These are phyloP conservation scores for Candida orba DNA, from an alignment of 805 yeast genomes.

Conservation along the genomic window DNA sequence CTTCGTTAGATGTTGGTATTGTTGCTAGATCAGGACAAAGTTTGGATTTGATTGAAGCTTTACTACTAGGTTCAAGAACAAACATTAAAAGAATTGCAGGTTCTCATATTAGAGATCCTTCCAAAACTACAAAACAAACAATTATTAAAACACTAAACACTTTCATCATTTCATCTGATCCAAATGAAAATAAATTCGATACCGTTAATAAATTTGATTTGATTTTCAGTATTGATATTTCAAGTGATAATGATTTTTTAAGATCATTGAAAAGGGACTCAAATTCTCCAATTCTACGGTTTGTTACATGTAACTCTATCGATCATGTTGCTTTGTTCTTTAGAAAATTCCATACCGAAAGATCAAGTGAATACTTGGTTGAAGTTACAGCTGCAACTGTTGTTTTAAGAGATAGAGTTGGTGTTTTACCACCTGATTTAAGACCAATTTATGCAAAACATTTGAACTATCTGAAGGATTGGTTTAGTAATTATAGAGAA, in stretches of 20 bases:
- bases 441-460: constrained; percentile 67
- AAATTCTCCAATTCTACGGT: constrained; percentile 52
- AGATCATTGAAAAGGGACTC: constrained; percentile 24
- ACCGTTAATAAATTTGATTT: constrained; percentile 39
- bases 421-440: constrained; percentile 72
- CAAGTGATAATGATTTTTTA: constrained; percentile 36
- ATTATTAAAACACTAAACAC: constrained; percentile 10
- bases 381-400: constrained; percentile 77
- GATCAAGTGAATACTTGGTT: constrained; percentile 42
- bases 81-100: constrained; percentile 57
- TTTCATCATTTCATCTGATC: constrained; percentile 18
- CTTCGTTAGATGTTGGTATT: constrained; percentile 51
- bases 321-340: constrained; percentile 69
- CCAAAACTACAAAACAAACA: constrained; percentile 23
- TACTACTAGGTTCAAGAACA: constrained; percentile 55
- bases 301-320: constrained; percentile 72
- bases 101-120: constrained; percentile 46
- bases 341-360: constrained; percentile 25
- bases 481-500: constrained; percentile 41
- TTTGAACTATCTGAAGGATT: constrained; percentile 51
- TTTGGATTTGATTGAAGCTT: constrained; percentile 66
- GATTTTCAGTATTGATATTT: constrained; percentile 56
- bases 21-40: constrained; percentile 63
- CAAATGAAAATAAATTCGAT: constrained; percentile 3
- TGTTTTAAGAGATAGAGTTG: constrained; percentile 73